Percentiles rank a stretch among this genome's conserved stretches.
These are phyloP conservation scores for Solanum arcanum DNA, from an alignment of 257 asterid genomes.

Conservation along the genomic window DNA sequence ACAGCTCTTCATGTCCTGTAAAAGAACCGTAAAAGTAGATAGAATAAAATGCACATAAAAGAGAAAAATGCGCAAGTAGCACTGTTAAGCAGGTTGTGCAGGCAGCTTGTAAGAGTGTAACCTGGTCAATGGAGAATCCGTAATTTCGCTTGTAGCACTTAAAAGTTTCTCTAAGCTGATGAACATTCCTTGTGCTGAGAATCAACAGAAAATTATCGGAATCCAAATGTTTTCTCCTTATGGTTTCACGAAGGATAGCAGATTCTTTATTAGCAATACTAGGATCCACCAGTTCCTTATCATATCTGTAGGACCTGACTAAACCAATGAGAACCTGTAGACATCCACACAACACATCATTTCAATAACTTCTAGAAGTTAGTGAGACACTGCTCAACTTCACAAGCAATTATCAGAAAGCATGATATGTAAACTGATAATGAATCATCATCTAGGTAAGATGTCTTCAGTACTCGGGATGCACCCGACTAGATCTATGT, in stretches of 20 bases:
- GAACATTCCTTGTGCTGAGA: slow-evolving; percentile 52
- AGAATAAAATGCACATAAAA: background rate
- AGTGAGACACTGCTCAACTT: background rate
- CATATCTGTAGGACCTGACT: slow-evolving; percentile 66
- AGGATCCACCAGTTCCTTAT: slow-evolving; percentile 44
- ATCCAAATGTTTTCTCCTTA: slow-evolving; percentile 31
- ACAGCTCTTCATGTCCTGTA: slow-evolving; percentile 49
- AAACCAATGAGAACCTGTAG: slow-evolving; percentile 53
- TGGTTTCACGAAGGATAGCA: slow-evolving; percentile 36
- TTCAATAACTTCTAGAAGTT: background rate
- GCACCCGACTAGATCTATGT: background rate
- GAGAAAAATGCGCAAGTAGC: background rate
- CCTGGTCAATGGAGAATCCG: slow-evolving; percentile 58
- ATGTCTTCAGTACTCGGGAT: background rate
- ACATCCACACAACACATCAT: background rate
- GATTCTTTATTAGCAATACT: slow-evolving; percentile 44
- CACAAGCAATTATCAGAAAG: background rate
- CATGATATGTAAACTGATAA: background rate
- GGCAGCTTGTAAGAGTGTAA: background rate
- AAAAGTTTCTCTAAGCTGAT: slow-evolving; percentile 68
- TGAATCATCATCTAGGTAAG: background rate
- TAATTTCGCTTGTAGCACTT: slow-evolving; percentile 34
- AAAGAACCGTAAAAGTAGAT: background rate
- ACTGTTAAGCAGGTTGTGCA: background rate
- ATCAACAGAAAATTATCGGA: slow-evolving; percentile 33